phyloP scores from a whole-genome alignment of 352 stramenopile species.

The Pythium rishiriense region DNA sequence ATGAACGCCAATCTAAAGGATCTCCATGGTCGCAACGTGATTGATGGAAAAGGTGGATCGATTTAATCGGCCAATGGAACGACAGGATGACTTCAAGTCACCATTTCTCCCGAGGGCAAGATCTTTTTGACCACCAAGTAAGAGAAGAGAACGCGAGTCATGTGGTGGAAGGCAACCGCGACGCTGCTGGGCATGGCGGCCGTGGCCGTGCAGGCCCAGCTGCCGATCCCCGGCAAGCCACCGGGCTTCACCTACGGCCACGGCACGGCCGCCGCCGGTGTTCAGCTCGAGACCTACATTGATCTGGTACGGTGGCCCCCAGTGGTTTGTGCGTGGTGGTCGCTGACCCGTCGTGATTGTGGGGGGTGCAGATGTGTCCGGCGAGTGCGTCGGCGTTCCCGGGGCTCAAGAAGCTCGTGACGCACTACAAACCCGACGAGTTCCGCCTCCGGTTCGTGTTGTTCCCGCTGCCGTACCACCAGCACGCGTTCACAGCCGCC shows the following conservation, averaged over 20 bases:
- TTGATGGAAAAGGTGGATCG: slow-evolving; percentile 4
- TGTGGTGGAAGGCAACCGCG: slow-evolving; percentile 26
- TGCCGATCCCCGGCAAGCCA: slow-evolving; percentile 59
- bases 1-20: slow-evolving; percentile 3
- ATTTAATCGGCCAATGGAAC: slow-evolving; percentile 30
- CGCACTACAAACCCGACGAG: slow-evolving; percentile 55
- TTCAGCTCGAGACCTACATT: slow-evolving; percentile 86
- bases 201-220: slow-evolving; percentile 34
- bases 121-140: background rate
- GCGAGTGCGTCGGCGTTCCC: slow-evolving; percentile 72
- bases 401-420: slow-evolving; percentile 56
- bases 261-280: slow-evolving; percentile 48
- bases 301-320: slow-evolving; percentile 48
- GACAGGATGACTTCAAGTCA: slow-evolving; percentile 10
- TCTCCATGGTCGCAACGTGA: slow-evolving; percentile 1
- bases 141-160: background rate
- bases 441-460: slow-evolving; percentile 73
- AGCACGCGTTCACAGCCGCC: slow-evolving; percentile 66
- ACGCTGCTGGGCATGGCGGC: slow-evolving; percentile 18
- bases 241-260: slow-evolving; percentile 64
- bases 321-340: background rate
- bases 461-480: slow-evolving; percentile 79
- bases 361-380: slow-evolving; percentile 52
- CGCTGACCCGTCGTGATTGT: background rate
- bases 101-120: background rate